phyloP scores from a whole-genome alignment of 2,329 filamentous ascomycete genomes.

The Penicillium sp. region DNA sequence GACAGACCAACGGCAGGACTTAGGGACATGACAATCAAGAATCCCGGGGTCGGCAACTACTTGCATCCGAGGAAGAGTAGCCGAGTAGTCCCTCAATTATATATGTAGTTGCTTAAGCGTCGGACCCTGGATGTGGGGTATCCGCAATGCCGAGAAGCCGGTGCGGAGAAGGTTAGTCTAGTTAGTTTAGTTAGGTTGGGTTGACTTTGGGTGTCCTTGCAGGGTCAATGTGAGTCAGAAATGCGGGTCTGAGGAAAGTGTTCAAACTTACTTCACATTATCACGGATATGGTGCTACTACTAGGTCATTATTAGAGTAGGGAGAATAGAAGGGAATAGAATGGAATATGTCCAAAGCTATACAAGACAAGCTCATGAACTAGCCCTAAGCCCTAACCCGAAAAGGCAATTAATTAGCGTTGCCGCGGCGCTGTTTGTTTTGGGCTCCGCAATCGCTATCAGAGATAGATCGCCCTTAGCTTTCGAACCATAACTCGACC shows the following conservation, averaged over 20 bases:
- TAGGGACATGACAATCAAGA: not conserved
- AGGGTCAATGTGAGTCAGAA: not conserved
- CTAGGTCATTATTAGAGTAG: not conserved
- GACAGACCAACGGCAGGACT: constrained; percentile 12
- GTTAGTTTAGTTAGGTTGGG: not conserved
- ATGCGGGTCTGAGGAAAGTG: not conserved
- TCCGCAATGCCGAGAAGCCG: constrained; percentile 17
- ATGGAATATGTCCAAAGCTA: not conserved
- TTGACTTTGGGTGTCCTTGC: not conserved
- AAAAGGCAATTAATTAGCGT: constrained; percentile 13
- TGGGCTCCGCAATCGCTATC: constrained; percentile 10
- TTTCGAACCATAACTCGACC: constrained; percentile 3
- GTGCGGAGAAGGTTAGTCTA: constrained; percentile 13
- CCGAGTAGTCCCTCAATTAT: not conserved
- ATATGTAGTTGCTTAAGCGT: not conserved
- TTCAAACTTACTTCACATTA: not conserved
- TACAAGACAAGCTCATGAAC: constrained; percentile 2
- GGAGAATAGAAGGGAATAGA: not conserved
- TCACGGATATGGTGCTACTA: not conserved
- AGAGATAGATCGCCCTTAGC: not conserved
- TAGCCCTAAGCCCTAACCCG: constrained; percentile 18
- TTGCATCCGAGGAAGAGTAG: not conserved
- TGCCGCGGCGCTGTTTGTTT: constrained; percentile 28
- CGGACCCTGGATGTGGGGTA: constrained; percentile 6
- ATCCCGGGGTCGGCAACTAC: not conserved